Conservation (phyloP, 2,329 filamentous ascomycete species). For the Exophiala phaeomuriformis region DNA sequence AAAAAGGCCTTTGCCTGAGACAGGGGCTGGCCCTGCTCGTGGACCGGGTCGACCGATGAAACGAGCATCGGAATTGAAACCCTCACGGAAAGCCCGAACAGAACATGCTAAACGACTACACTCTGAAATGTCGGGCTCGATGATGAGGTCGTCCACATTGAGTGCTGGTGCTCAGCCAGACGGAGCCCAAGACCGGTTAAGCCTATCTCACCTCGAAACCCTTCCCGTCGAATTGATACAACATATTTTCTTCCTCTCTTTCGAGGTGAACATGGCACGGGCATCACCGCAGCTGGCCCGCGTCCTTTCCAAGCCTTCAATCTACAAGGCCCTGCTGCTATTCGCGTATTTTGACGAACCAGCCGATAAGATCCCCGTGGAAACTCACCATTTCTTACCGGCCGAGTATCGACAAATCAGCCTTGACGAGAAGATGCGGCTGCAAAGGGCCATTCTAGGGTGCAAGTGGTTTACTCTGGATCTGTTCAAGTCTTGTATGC, state of each 20-base stretch:
- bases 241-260: conserved; percentile 44
- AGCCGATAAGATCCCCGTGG: conserved; percentile 31
- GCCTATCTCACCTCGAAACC: conserved; percentile 36
- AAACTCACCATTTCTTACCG: conserved; percentile 33
- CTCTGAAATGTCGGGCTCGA: not conserved
- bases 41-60: conserved; percentile 23
- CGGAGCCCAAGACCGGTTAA: not conserved
- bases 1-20: not conserved
- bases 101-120: conserved; percentile 9
- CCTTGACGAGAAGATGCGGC: conserved; percentile 26
- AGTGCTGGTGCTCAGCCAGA: no score
- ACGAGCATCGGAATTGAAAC: conserved; percentile 13
- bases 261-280: conserved; percentile 40
- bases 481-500: conserved; percentile 32
- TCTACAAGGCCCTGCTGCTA: conserved; percentile 37
- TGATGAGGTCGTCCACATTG: not conserved
- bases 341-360: conserved; percentile 36
- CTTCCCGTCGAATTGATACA: conserved; percentile 43
- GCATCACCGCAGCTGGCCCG: conserved; percentile 37
- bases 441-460: conserved; percentile 34
- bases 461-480: conserved; percentile 37
- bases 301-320: conserved; percentile 35
- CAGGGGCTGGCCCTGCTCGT: not conserved
- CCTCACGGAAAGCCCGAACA: conserved; percentile 7
- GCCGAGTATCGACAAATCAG: conserved; percentile 32